Evolutionary conservation across 1,139 yeast species (phyloP).

Genomic region (Yarrowia galli): DNA sequence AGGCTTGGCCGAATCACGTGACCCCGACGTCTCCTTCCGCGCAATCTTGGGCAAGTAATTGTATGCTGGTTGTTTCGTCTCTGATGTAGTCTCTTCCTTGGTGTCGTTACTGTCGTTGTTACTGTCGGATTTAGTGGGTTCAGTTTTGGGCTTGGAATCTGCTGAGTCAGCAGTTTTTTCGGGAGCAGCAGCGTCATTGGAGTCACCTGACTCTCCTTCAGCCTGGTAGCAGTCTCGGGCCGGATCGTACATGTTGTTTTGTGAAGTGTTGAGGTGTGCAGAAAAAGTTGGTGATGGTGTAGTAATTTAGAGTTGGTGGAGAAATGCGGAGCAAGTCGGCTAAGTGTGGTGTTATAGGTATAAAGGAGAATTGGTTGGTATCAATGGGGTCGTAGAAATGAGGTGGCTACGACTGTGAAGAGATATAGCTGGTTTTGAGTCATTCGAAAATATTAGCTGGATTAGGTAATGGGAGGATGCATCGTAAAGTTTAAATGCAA

Average conservation of each 20-base stretch:
- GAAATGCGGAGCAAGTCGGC: background rate
- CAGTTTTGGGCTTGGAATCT: background rate
- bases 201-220: conserved; percentile 42
- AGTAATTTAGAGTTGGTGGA: background rate
- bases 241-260: conserved; percentile 49
- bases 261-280: background rate
- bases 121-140: background rate
- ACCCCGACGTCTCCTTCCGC: background rate
- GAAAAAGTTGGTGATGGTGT: conserved; percentile 18
- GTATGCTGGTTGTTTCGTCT: conserved; percentile 25
- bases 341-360: background rate
- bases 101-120: background rate
- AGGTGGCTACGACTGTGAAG: background rate
- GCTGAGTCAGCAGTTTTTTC: background rate
- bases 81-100: background rate
- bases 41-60: conserved; percentile 27
- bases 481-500: no score
- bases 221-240: conserved; percentile 49
- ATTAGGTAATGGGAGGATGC: background rate
- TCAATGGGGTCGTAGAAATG: background rate
- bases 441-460: background rate
- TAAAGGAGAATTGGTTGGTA: background rate
- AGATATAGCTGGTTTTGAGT: background rate
- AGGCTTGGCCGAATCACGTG: conserved; percentile 26
- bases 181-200: background rate